Evolutionary conservation across 2,329 filamentous ascomycete genomes (phyloP).

Genomic region (Fusarium tanahbumbuense): DNA sequence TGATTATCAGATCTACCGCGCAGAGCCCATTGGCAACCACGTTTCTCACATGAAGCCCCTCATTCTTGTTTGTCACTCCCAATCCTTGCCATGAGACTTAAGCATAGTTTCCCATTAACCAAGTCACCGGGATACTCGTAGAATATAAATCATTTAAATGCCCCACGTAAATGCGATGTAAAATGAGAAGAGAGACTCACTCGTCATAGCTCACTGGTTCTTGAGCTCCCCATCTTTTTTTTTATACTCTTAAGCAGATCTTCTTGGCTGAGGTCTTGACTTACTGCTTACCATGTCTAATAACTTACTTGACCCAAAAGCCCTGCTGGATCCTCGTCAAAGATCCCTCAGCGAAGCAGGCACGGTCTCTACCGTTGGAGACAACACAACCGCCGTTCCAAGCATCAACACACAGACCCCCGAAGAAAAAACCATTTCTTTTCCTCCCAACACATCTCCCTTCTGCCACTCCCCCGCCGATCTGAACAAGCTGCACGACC

Average conservation of each 20-base stretch:
- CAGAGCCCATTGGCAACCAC: slow-evolving; percentile 11
- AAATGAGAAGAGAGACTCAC: slow-evolving; percentile 12
- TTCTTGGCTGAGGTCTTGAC: slow-evolving; percentile 2
- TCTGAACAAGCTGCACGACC: slow-evolving; percentile 13
- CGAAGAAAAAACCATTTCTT: background rate
- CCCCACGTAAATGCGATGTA: slow-evolving; percentile 10
- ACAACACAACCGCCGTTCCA: slow-evolving; percentile 29
- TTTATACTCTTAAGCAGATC: background rate
- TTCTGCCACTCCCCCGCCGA: slow-evolving; percentile 10
- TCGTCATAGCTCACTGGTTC: slow-evolving; percentile 28
- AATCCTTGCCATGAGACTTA: slow-evolving; percentile 6
- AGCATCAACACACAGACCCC: slow-evolving; percentile 20
- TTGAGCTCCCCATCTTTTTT: slow-evolving; percentile 1
- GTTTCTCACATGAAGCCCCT: slow-evolving; percentile 8
- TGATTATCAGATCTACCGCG: slow-evolving; percentile 12
- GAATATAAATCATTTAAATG: slow-evolving; percentile 20
- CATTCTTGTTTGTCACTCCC: slow-evolving; percentile 1
- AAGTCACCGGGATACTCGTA: background rate
- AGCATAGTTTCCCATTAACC: slow-evolving; percentile 13
- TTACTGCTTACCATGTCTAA: slow-evolving; percentile 20
- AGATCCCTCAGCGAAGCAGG: slow-evolving; percentile 30
- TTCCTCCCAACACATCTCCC: background rate
- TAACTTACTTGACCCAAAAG: slow-evolving; percentile 31
- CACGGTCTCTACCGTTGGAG: slow-evolving; percentile 13
- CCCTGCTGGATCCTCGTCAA: slow-evolving; percentile 30